Conservation (phyloP, 306 rosid genomes). For the Abrus precatorius region DNA sequence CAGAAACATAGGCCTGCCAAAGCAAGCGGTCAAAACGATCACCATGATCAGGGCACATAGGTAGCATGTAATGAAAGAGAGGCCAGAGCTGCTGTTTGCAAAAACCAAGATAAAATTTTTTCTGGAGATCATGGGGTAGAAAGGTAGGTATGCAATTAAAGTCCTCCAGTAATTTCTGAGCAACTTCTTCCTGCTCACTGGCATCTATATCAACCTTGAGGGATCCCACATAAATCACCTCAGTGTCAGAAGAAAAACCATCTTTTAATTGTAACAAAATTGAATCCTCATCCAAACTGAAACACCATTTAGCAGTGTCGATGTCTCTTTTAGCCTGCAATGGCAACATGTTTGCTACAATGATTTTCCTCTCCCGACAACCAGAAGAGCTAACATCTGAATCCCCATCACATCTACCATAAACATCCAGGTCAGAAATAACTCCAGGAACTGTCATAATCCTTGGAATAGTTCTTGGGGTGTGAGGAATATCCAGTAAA, state of each 20-base stretch:
- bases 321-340: conserved; percentile 77
- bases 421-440: conserved; percentile 66
- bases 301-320: conserved; percentile 72
- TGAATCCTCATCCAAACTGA: conserved; percentile 77
- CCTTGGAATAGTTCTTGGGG: conserved; percentile 72
- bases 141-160: conserved; percentile 82
- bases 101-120: conserved; percentile 68
- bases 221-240: conserved; percentile 80
- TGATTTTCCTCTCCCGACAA: conserved; percentile 68
- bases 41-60: conserved; percentile 80
- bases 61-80: conserved; percentile 86
- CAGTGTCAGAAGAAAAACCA: conserved; percentile 72
- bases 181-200: conserved; percentile 78
- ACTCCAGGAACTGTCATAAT: conserved; percentile 79
- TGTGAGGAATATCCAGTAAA: conserved; percentile 66
- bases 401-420: conserved; percentile 61
- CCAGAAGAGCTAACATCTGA: conserved; percentile 69
- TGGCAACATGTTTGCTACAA: conserved; percentile 84
- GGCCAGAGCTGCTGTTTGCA: conserved; percentile 87
- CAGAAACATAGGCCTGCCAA: conserved; percentile 88
- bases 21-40: conserved; percentile 76
- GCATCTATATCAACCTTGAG: conserved; percentile 75
- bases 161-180: conserved; percentile 72
- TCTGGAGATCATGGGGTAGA: conserved; percentile 74
- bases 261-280: conserved; percentile 69